Conservation (phyloP, 1,284 basidiomycete species). For the Ganoderma sinense region DNA sequence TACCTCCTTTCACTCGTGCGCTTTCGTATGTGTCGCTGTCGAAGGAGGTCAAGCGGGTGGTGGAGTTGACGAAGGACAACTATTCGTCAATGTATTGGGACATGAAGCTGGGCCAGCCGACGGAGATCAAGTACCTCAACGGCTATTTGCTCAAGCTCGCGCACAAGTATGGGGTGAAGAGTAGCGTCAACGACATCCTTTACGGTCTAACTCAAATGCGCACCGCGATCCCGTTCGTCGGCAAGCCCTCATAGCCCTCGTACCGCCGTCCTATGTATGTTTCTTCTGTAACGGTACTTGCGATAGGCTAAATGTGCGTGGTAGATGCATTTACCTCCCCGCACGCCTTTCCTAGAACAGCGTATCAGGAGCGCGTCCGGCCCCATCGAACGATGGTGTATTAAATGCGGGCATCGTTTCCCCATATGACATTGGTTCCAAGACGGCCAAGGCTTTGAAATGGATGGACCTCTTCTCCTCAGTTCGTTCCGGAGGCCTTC, state of each 20-base stretch:
- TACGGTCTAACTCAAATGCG: conserved; percentile 67
- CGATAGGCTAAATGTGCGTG: background rate
- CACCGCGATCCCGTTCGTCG: conserved; percentile 35
- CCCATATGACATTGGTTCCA: background rate
- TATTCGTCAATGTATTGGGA: conserved; percentile 85
- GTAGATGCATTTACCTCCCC: background rate
- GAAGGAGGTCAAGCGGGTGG: conserved; percentile 62
- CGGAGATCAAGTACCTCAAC: conserved; percentile 88
- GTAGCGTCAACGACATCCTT: conserved; percentile 64
- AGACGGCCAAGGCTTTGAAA: background rate
- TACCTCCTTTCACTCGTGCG: conserved; percentile 45
- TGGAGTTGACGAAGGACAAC: conserved; percentile 65
- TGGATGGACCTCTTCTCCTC: background rate
- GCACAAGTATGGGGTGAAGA: conserved; percentile 62
- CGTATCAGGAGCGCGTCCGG: background rate
- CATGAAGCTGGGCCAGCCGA: conserved; percentile 61
- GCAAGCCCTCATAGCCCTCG: conserved; percentile 4
- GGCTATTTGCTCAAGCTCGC: conserved; percentile 85
- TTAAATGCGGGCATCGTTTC: background rate
- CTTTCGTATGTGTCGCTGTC: conserved; percentile 52
- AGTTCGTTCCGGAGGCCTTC: background rate
- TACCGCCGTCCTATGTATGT: background rate
- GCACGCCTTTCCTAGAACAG: background rate
- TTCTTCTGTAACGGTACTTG: background rate
- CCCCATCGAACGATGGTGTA: background rate